Evolutionary conservation across 1,284 basidiomycete species (phyloP).

Genomic region (Trichosporon coremiiforme): DNA sequence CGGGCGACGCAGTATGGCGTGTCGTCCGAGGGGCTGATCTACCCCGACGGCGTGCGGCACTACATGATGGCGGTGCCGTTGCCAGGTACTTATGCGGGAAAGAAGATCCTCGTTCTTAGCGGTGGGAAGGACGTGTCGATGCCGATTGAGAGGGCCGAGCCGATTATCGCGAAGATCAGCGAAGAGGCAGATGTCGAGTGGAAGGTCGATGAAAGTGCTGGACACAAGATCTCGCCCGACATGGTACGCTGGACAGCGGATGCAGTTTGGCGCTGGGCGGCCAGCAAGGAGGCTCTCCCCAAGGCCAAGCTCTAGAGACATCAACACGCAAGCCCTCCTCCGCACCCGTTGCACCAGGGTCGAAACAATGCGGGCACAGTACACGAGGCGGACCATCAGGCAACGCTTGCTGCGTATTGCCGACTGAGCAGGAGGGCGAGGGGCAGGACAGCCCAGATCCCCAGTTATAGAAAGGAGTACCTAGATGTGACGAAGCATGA

Average conservation of each 20-base stretch:
- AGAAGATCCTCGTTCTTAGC: conserved; percentile 70
- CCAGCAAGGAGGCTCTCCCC: not conserved
- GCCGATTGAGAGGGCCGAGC: conserved; percentile 33
- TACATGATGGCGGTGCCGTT: conserved; percentile 62
- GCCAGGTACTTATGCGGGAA: conserved; percentile 62
- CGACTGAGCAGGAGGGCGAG: not conserved
- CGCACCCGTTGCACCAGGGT: not conserved
- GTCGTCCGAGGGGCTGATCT: conserved; percentile 61
- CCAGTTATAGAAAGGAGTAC: not conserved
- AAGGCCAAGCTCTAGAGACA: conserved; percentile 19
- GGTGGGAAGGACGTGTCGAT: conserved; percentile 56
- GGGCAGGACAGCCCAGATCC: not conserved
- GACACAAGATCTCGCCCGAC: conserved; percentile 18
- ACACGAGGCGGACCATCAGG: not conserved
- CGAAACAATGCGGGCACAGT: not conserved
- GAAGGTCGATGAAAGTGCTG: conserved; percentile 7
- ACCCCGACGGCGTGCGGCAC: conserved; percentile 57
- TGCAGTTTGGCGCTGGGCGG: conserved; percentile 23
- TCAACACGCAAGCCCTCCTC: not conserved
- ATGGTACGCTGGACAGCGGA: conserved; percentile 24
- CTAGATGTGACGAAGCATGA: not conserved
- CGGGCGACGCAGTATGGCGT: conserved; percentile 47
- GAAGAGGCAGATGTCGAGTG: conserved; percentile 20
- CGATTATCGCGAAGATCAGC: not conserved
- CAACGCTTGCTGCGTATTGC: too few species aligned